These are phyloP conservation scores for Peniophora sp. DNA, from an alignment of 1,284 basidiomycete species.

Conservation along the genomic window DNA sequence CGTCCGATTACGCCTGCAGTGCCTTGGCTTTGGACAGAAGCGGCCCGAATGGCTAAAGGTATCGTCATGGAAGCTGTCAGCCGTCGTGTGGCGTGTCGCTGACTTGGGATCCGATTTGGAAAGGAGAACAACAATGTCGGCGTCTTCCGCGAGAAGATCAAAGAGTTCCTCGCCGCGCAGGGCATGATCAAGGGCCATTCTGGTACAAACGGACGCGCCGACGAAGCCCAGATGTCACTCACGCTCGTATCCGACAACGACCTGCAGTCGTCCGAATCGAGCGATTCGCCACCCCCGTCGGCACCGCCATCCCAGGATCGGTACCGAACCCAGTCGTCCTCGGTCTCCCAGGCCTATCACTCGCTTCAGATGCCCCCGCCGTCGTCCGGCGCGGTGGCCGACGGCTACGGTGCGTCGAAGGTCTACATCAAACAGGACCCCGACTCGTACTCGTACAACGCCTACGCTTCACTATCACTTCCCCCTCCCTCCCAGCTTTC, in stretches of 20 bases:
- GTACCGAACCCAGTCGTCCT: conserved; percentile 6
- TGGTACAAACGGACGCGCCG: conserved; percentile 48
- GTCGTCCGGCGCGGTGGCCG: background rate
- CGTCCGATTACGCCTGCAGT: conserved; percentile 71
- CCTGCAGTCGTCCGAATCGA: background rate
- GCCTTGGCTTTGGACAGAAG: conserved; percentile 76
- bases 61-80: conserved; percentile 16
- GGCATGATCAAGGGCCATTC: conserved; percentile 83
- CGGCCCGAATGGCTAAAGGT: conserved; percentile 81
- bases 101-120: conserved; percentile 5
- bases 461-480: background rate
- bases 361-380: conserved; percentile 4
- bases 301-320: no score
- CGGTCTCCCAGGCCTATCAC: conserved; percentile 3
- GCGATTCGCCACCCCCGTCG: no score
- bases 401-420: background rate
- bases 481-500: background rate
- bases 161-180: conserved; percentile 65
- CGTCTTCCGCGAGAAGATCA: conserved; percentile 67
- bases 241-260: conserved; percentile 38
- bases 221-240: conserved; percentile 50
- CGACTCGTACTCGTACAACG: background rate
- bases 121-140: conserved; percentile 64
- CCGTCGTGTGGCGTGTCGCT: conserved; percentile 3
- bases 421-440: no score